These are phyloP conservation scores for Alternaria ventricosa DNA, from an alignment of 2,329 filamentous ascomycete genomes.

Conservation along the genomic window DNA sequence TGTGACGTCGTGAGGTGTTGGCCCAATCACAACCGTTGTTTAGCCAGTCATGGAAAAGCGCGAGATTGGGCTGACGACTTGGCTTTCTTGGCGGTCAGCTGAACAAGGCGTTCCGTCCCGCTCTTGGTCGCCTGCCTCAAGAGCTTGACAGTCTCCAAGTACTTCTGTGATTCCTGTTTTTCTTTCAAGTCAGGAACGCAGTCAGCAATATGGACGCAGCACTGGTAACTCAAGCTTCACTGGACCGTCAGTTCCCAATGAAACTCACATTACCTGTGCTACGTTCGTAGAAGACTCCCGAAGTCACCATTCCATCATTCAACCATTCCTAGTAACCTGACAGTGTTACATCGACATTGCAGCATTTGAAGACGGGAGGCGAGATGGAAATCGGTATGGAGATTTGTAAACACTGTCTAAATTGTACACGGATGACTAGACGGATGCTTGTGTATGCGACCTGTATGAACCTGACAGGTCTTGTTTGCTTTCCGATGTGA, in stretches of 20 bases:
- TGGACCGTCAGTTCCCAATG: neutral
- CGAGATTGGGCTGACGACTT: conserved; percentile 22
- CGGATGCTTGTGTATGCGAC: neutral
- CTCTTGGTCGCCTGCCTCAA: neutral
- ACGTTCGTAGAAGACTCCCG: neutral
- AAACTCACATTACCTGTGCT: neutral
- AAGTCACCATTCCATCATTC: neutral
- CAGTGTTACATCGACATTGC: neutral
- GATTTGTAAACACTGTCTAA: neutral
- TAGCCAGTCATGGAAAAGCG: conserved; percentile 15
- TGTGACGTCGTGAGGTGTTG: conserved; percentile 15
- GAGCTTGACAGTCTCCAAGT: neutral
- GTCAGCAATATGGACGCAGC: neutral
- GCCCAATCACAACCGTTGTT: neutral
- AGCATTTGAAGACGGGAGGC: neutral
- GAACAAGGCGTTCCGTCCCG: neutral
- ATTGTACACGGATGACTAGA: neutral
- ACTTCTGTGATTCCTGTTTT: neutral
- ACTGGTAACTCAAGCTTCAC: neutral
- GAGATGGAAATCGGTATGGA: neutral
- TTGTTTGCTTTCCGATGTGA: conserved; percentile 1
- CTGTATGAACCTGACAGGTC: neutral
- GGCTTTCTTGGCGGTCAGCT: conserved; percentile 18
- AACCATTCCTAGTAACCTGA: neutral
- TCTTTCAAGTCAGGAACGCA: neutral